Evolutionary conservation across 441 rosid species (phyloP).

Genomic region (Corymbia calophylla): DNA sequence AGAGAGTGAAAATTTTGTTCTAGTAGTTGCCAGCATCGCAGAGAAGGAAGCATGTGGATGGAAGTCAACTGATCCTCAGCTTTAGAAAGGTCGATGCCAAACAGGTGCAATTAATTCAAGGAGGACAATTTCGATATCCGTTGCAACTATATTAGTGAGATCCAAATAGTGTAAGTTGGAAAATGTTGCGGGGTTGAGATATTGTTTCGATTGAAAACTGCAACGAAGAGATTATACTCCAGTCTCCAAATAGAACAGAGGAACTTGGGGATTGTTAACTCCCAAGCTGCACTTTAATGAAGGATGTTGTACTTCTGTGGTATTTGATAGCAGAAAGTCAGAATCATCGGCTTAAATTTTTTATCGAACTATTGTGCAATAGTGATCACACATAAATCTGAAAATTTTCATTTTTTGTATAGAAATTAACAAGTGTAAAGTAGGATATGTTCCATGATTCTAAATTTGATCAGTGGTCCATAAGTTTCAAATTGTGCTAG

Average conservation of each 20-base stretch:
- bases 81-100: background rate
- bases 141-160: background rate
- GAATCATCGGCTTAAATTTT: background rate
- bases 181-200: background rate
- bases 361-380: background rate
- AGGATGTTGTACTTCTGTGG: background rate
- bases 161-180: background rate
- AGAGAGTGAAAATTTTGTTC: background rate
- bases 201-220: background rate
- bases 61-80: background rate
- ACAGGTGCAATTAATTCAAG: background rate
- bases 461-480: background rate
- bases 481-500: background rate
- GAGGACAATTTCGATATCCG: background rate
- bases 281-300: background rate
- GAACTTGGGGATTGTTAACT: background rate
- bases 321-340: background rate
- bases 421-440: too few relatives aligned
- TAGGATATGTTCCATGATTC: background rate
- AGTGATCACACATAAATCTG: background rate
- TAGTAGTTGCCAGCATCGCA: background rate
- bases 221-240: background rate
- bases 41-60: background rate
- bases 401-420: background rate
- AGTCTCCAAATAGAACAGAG: background rate